A percentile compares a stretch with the other conserved stretches of the same genome.
Evolutionary conservation across 2,329 filamentous ascomycete species (phyloP).

Genomic region (Aspergillus transmontanensis): DNA sequence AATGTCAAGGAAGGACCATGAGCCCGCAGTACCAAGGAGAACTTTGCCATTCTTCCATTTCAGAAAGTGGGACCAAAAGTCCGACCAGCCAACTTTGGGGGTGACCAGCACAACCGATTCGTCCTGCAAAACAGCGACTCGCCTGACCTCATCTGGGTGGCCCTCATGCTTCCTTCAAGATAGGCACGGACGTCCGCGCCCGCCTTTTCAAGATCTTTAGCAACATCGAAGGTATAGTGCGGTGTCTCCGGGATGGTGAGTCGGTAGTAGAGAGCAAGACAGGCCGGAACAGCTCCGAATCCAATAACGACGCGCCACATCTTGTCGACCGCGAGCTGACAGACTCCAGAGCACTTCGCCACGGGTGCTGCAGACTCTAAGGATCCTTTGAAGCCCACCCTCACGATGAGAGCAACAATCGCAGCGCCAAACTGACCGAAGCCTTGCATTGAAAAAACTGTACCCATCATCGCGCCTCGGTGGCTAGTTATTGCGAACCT

Average conservation of each 20-base stretch:
- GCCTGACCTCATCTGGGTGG: conserved; percentile 66
- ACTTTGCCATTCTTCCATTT: conserved; percentile 72
- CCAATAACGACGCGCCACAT: conserved; percentile 85
- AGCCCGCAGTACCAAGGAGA: conserved; percentile 76
- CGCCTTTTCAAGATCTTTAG: conserved; percentile 73
- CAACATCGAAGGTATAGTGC: conserved; percentile 83
- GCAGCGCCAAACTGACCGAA: conserved; percentile 77
- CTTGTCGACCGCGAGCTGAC: conserved; percentile 75
- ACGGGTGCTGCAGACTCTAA: conserved; percentile 56
- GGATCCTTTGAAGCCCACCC: conserved; percentile 68
- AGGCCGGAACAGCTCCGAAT: conserved; percentile 77
- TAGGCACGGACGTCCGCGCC: conserved; percentile 75
- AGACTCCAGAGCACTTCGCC: conserved; percentile 63
- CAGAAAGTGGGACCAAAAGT: conserved; percentile 72
- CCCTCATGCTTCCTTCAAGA: conserved; percentile 65
- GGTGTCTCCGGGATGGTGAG: conserved; percentile 87
- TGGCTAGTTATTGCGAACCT: conserved; percentile 82
- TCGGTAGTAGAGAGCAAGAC: conserved; percentile 81
- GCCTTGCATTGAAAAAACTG: conserved; percentile 86
- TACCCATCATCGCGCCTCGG: conserved; percentile 83
- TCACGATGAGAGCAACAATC: conserved; percentile 74
- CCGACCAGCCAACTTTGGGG: conserved; percentile 70
- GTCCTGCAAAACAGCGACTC: conserved; percentile 60
- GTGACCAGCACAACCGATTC: conserved; percentile 60
- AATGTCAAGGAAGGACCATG: conserved; percentile 80